A percentile compares a stretch with the other conserved stretches of the same genome.
Evolutionary conservation across 2,329 filamentous ascomycete genomes (phyloP).

Genomic region (Chlorencoelia australis): DNA sequence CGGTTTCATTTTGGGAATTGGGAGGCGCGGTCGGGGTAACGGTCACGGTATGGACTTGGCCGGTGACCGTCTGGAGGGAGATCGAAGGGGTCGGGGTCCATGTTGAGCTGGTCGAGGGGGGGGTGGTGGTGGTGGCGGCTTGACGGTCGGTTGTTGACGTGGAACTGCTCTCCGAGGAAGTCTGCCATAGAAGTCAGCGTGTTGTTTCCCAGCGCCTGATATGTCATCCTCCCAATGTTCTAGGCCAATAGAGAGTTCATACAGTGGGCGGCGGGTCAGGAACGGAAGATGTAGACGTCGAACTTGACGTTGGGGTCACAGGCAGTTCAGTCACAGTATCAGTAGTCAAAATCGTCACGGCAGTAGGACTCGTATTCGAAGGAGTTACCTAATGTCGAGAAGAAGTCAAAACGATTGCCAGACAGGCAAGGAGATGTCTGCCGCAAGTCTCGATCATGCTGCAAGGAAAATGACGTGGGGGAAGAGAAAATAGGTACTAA

Average conservation of each 20-base stretch:
- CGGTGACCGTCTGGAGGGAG: constrained; percentile 45
- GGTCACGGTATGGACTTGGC: constrained; percentile 45
- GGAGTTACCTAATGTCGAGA: constrained; percentile 20
- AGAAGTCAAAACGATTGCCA: constrained; percentile 26
- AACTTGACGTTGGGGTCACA: background rate
- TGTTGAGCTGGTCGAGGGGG: constrained; percentile 16
- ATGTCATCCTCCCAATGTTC: background rate
- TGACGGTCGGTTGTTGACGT: background rate
- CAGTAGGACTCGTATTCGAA: constrained; percentile 11
- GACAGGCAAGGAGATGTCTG: constrained; percentile 16
- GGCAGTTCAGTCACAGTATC: constrained; percentile 1
- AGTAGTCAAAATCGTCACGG: constrained; percentile 4
- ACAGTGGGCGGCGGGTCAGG: constrained; percentile 32
- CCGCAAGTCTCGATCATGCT: constrained; percentile 1
- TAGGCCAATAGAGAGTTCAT: constrained; percentile 23
- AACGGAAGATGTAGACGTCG: constrained; percentile 1
- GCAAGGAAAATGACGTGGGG: constrained; percentile 1
- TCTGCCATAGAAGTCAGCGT: no score
- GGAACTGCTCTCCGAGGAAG: constrained; percentile 5
- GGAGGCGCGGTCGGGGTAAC: constrained; percentile 35
- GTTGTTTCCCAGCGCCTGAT: no score
- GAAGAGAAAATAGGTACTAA: constrained; percentile 15
- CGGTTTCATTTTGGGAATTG: constrained; percentile 11
- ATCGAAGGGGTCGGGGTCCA: constrained; percentile 29
- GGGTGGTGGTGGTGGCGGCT: constrained; percentile 3